Evolutionary conservation across 805 yeast genomes (phyloP).

Genomic region (Wickerhamiella allomyrinae): DNA sequence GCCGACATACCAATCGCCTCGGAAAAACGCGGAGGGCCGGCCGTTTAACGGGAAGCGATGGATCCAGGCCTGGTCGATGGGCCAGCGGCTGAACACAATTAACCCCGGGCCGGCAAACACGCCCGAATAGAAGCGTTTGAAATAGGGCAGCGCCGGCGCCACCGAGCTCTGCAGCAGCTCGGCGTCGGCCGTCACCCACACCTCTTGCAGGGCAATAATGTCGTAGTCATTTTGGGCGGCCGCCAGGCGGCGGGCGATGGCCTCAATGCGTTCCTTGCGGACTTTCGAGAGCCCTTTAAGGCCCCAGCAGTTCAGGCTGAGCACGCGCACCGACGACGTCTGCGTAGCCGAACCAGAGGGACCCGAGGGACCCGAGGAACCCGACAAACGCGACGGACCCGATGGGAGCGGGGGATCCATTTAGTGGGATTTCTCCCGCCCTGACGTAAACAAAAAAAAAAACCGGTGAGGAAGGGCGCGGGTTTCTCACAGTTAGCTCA

Average conservation of each 20-base stretch:
- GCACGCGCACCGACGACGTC: conserved; percentile 19
- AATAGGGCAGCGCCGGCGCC: conserved; percentile 38
- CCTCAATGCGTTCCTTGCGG: conserved; percentile 49
- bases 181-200: conserved; percentile 86
- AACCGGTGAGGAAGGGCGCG: too few relatives aligned
- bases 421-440: too few relatives aligned
- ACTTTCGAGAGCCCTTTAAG: conserved; percentile 66
- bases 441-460: background rate
- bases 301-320: conserved; percentile 49
- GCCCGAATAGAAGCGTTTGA: conserved; percentile 66
- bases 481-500: too few relatives aligned
- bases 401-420: background rate
- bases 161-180: conserved; percentile 39
- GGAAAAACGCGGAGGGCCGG: conserved; percentile 76
- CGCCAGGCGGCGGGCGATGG: conserved; percentile 51
- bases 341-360: background rate
- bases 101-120: conserved; percentile 88
- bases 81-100: conserved; percentile 68
- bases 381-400: background rate
- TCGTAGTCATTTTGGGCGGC: conserved; percentile 41
- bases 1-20: conserved; percentile 98
- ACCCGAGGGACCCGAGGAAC: background rate
- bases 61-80: conserved; percentile 64
- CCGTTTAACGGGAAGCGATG: conserved; percentile 88
- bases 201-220: conserved; percentile 83